These are phyloP conservation scores for Coemansia sp. DNA, from an alignment of 192 early-diverging fungal genomes.

Conservation along the genomic window DNA sequence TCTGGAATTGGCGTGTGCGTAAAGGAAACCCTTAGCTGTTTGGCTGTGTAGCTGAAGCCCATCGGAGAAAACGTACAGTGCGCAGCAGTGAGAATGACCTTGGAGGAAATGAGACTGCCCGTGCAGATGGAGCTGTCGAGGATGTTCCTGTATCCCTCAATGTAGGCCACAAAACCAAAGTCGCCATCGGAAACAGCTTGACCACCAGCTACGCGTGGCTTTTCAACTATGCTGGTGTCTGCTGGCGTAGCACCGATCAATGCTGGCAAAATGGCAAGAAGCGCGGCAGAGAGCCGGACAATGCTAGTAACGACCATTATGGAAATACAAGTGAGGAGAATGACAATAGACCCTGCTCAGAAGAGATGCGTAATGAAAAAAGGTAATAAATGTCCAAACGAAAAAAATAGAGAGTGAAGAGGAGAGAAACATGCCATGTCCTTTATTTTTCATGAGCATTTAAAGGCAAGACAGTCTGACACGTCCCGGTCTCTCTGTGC, in stretches of 20 bases:
- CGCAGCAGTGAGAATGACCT: constrained; percentile 51
- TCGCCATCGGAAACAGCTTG: constrained; percentile 8
- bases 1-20: constrained; percentile 12
- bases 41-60: not conserved
- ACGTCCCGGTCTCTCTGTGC: too few species aligned
- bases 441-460: too few species aligned
- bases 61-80: constrained; percentile 27
- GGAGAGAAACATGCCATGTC: too few species aligned
- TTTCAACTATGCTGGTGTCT: not conserved
- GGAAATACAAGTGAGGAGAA: too few species aligned
- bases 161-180: constrained; percentile 28
- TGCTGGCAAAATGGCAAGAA: not conserved
- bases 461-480: too few species aligned
- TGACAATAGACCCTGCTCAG: too few species aligned
- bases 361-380: too few species aligned
- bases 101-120: constrained; percentile 40
- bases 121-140: constrained; percentile 27
- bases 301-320: not conserved
- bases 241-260: not conserved
- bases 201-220: constrained; percentile 38
- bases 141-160: constrained; percentile 7
- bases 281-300: not conserved
- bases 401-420: too few species aligned
- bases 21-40: constrained; percentile 19
- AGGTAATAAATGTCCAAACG: too few species aligned